phyloP scores from a whole-genome alignment of 371 early-diverging fungal genomes.

The Thermomucor indicae-seudaticae region DNA sequence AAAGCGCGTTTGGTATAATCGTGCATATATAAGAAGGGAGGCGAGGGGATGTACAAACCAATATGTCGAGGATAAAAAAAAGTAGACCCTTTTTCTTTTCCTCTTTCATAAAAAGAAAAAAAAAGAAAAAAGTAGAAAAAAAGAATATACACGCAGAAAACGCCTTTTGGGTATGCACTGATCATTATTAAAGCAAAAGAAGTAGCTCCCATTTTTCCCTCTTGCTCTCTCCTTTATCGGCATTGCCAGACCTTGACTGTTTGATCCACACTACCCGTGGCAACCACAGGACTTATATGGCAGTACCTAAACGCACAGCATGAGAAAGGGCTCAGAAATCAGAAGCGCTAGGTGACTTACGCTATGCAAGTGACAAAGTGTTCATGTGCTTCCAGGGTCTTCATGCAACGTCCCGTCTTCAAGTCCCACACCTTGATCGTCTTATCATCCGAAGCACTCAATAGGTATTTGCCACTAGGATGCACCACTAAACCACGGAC shows the following conservation, averaged over 20 bases:
- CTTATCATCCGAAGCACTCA: conserved; percentile 86
- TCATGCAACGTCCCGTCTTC: conserved; percentile 74
- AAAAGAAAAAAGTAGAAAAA: background rate
- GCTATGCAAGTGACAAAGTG: conserved; percentile 91
- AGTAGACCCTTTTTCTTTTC: background rate
- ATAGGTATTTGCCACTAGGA: conserved; percentile 73
- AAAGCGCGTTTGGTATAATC: no score
- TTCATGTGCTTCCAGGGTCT: conserved; percentile 78
- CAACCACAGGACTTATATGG: conserved; percentile 60
- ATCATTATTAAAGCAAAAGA: background rate
- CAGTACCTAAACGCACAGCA: conserved; percentile 23
- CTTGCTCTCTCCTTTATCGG: conserved; percentile 18
- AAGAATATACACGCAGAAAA: background rate
- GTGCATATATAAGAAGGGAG: no score
- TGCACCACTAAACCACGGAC: conserved; percentile 81
- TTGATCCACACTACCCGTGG: conserved; percentile 85
- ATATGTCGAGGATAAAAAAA: background rate
- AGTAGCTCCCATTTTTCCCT: background rate
- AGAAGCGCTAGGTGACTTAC: conserved; percentile 16
- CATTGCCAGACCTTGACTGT: conserved; percentile 70
- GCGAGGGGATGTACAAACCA: no score
- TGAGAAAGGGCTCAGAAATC: background rate
- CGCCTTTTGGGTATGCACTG: background rate
- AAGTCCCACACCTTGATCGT: conserved; percentile 88
- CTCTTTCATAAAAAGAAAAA: background rate